phyloP scores from a whole-genome alignment of 352 stramenopile genomes.

The Stramenopiles sp. region DNA sequence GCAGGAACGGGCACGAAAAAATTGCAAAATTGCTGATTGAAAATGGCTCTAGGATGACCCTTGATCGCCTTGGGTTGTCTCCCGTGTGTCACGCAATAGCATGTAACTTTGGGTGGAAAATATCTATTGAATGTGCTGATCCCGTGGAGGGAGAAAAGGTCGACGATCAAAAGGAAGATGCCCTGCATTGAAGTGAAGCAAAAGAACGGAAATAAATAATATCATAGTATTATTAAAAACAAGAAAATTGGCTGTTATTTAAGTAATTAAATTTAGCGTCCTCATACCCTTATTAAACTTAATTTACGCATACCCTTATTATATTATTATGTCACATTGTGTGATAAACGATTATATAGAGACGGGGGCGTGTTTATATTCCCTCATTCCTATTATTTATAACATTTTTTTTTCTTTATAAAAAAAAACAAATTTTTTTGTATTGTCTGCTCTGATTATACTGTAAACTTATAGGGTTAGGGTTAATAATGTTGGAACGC shows the following conservation, averaged over 20 bases:
- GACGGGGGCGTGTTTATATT: neutral
- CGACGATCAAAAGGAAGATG: slow-evolving; percentile 5
- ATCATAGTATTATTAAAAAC: slow-evolving; percentile 6
- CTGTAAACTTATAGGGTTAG: too few relatives aligned
- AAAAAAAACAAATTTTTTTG: too few relatives aligned
- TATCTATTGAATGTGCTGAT: slow-evolving; percentile 7
- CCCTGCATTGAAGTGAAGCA: slow-evolving; percentile 5
- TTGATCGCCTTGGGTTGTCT: slow-evolving; percentile 3
- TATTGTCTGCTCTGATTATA: too few relatives aligned
- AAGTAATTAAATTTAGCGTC: too few relatives aligned
- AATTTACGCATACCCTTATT: too few relatives aligned
- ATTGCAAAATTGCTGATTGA: slow-evolving; percentile 7
- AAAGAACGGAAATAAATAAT: slow-evolving; percentile 5
- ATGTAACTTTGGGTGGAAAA: slow-evolving; percentile 6
- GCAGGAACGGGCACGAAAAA: slow-evolving; percentile 4
- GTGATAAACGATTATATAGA: slow-evolving; percentile 7
- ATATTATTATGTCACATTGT: slow-evolving; percentile 5
- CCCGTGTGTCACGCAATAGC: slow-evolving; percentile 3
- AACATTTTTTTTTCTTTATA: too few relatives aligned
- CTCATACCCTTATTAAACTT: too few relatives aligned
- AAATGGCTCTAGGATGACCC: slow-evolving; percentile 5
- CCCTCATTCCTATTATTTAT: too few relatives aligned
- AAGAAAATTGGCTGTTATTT: too few relatives aligned
- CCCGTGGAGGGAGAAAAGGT: slow-evolving; percentile 3
- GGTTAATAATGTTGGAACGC: too few relatives aligned